Percentiles rank a stretch among this genome's conserved stretches.
phyloP scores from a whole-genome alignment of 2,329 filamentous ascomycete genomes.

The Xylariaceae sp. region DNA sequence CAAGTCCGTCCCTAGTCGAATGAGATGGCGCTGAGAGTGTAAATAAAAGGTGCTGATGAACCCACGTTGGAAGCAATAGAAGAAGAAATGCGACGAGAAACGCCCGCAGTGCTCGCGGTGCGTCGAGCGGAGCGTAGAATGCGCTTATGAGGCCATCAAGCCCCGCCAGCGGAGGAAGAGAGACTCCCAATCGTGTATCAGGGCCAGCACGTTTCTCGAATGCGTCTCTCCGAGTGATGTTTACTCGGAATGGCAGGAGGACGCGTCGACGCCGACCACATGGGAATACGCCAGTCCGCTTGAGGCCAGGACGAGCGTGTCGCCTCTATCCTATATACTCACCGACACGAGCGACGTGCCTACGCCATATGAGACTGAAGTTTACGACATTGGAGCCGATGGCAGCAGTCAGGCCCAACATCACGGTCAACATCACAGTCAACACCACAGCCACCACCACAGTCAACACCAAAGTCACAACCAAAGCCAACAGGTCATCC shows the following conservation, averaged over 20 bases:
- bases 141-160: conserved; percentile 45
- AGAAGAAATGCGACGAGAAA: conserved; percentile 53
- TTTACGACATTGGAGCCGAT: conserved; percentile 4
- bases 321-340: conserved; percentile 16
- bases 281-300: conserved; percentile 22
- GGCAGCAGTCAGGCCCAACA: not conserved
- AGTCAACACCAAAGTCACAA: conserved; percentile 5
- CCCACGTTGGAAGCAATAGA: conserved; percentile 33
- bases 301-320: conserved; percentile 17
- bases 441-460: no score
- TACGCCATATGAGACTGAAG: not conserved
- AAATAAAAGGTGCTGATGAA: conserved; percentile 2
- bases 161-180: conserved; percentile 38
- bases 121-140: conserved; percentile 43
- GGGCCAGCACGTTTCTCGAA: conserved; percentile 8
- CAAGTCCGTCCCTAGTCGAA: not conserved
- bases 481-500: conserved; percentile 18
- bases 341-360: conserved; percentile 1
- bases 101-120: conserved; percentile 48
- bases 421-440: no score
- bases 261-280: conserved; percentile 16
- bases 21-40: not conserved
- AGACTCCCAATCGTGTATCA: conserved; percentile 27
- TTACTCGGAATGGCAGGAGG: conserved; percentile 21
- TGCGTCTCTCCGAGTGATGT: conserved; percentile 15